Base-by-base conservation (phyloP, 2,329 filamentous ascomycete genomes). In the Rhinocladiella mackenziei region DNA sequence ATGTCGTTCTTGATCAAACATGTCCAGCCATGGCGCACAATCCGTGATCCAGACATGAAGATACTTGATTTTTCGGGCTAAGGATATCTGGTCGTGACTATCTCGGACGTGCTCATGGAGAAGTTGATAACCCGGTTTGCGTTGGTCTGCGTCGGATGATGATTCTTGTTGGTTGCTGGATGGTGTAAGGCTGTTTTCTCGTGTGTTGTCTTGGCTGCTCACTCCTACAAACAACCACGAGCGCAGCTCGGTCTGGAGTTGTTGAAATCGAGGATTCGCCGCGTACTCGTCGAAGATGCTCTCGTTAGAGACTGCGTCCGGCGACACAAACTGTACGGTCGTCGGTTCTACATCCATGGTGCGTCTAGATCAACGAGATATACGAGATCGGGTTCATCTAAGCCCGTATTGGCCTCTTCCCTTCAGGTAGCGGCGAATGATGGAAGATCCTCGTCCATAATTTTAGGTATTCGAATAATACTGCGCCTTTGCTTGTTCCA, bases 1-100 rank as follows among this genome's bases (percentile, higher is more conserved):
- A 32, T 71, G 69, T 9, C 71, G 70, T 10, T 71, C 62, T 19
- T 66, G 64, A 45, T 80, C 76, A 39, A 78, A 77, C 59, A 77
- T 79, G 53, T 80, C 76, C 3, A 80, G 68, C 72, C 73, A 33
- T 3, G 41, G 36, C 8, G 45, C 45, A 23, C 39, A 43, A 2
- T 48, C 44, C 10, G 30, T 33, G 30, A 42, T 42, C 39, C 39
- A 42, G 4, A 42, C 39, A 5, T 42, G 26, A 23, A 42, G 30
- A 25, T 42, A 42, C 17, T 34, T 33, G 30, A 42, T 32, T 14
- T 42, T 42, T 14, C 17, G 14, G 6, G 19, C 10, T 13, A 39
- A n/a, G 1, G 39, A 39, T 11, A 48, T 39, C 19, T 43, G 39
- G 10, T 31, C 30, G 4, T 23, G 13, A 5, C 23, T 10, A 13